phyloP scores from a whole-genome alignment of 2,329 filamentous ascomycete species.

The Ceratocystiopsis minuta region DNA sequence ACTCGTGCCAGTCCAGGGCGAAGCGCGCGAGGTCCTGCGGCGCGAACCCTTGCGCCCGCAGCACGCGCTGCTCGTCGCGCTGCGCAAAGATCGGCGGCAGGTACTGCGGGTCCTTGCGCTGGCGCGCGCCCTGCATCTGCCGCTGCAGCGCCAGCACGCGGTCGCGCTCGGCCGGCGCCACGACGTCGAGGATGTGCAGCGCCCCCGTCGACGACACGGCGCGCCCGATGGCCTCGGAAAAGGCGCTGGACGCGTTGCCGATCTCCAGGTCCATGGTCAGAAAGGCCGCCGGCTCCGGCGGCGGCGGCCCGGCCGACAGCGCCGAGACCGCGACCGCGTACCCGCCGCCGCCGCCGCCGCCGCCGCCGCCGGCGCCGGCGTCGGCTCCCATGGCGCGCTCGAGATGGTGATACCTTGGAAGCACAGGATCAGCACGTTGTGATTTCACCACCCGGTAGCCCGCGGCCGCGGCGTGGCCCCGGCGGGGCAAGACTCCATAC shows the following conservation, averaged over 20 bases:
- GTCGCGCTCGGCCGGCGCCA: conserved; percentile 32
- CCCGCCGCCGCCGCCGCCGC: conserved; percentile 13
- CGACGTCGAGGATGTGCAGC: conserved; percentile 35
- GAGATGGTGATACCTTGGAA: conserved; percentile 30
- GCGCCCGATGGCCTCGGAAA: conserved; percentile 35
- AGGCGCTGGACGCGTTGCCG: conserved; percentile 35
- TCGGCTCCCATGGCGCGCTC: conserved; percentile 32
- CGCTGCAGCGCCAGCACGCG: conserved; percentile 31
- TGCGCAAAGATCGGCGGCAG: conserved; percentile 44
- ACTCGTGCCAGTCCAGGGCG: conserved; percentile 33
- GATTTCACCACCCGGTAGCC: conserved; percentile 16
- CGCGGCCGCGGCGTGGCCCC: conserved; percentile 15
- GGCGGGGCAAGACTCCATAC: conserved; percentile 28
- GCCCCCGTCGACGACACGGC: conserved; percentile 22
- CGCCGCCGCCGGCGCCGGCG: conserved; percentile 22
- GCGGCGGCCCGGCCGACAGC: conserved; percentile 9
- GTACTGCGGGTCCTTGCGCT: conserved; percentile 40
- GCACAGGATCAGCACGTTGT: conserved; percentile 28
- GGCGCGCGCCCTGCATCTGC: conserved; percentile 38
- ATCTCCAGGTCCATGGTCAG: conserved; percentile 41
- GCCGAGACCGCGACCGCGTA: conserved; percentile 16
- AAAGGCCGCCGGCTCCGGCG: conserved; percentile 37
- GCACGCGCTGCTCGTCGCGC: conserved; percentile 33
- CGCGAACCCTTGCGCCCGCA: conserved; percentile 35
- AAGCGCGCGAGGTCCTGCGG: conserved; percentile 34